A percentile compares a stretch with the other conserved stretches of the same genome.
These are phyloP conservation scores for Boletellus sp. DNA, from an alignment of 1,284 basidiomycete species.

Conservation along the genomic window DNA sequence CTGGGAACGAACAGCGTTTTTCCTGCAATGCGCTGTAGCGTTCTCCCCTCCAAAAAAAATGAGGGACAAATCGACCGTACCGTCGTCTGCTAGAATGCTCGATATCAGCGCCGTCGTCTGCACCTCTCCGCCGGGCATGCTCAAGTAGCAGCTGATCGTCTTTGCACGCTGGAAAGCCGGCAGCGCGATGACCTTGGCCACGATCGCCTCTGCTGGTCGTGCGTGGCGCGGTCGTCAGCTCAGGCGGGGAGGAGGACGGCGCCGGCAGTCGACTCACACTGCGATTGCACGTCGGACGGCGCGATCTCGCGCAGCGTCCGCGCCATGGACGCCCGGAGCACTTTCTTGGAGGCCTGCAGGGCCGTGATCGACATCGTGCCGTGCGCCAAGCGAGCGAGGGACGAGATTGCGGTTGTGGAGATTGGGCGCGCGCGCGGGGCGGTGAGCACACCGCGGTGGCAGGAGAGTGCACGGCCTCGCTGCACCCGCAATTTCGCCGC, in stretches of 20 bases:
- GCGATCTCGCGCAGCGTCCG: conserved; percentile 43
- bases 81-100: conserved; percentile 21
- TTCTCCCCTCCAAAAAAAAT: background rate
- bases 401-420: background rate
- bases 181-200: conserved; percentile 44
- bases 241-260: no score
- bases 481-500: no score
- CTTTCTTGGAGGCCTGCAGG: conserved; percentile 45
- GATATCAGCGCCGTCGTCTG: conserved; percentile 48
- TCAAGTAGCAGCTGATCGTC: conserved; percentile 69
- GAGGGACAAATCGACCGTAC: conserved; percentile 13
- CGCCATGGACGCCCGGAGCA: conserved; percentile 48
- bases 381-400: no score
- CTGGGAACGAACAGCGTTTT: conserved; percentile 71
- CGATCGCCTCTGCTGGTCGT: conserved; percentile 51
- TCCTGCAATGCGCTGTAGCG: conserved; percentile 37
- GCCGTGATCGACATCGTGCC: conserved; percentile 33
- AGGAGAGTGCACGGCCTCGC: no score
- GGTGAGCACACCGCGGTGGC: background rate
- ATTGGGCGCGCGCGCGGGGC: background rate
- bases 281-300: conserved; percentile 46
- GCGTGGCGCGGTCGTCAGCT: background rate
- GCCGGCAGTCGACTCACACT: conserved; percentile 47
- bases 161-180: conserved; percentile 48
- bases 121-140: conserved; percentile 70